These are phyloP conservation scores for Bryoerythrophyllum caledonicum DNA, from an alignment of 225 moss, liverwort and hornwort genomes.

Conservation along the genomic window DNA sequence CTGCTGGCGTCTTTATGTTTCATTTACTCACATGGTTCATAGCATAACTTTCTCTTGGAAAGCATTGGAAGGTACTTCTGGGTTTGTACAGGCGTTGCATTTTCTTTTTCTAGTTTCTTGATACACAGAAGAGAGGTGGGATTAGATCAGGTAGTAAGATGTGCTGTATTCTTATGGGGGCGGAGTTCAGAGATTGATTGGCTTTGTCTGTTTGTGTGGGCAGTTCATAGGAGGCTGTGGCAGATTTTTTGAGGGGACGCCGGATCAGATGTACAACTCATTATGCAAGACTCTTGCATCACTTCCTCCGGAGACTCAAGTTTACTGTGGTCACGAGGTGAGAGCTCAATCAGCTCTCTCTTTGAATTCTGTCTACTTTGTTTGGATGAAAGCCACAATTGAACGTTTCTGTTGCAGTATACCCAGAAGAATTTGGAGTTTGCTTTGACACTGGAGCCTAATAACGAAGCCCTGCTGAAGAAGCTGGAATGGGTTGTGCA, in stretches of 20 bases:
- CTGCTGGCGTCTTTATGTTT: background rate
- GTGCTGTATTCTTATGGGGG: background rate
- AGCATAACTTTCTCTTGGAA: background rate
- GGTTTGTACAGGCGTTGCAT: background rate
- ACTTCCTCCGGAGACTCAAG: slow-evolving; percentile 47
- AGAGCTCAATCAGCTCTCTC: background rate
- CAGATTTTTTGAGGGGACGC: slow-evolving; percentile 59
- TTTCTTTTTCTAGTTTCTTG: background rate
- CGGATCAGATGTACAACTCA: slow-evolving; percentile 60
- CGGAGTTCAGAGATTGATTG: slow-evolving; percentile 5
- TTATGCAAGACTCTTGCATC: slow-evolving; percentile 55
- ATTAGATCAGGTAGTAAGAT: background rate
- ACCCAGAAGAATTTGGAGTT: slow-evolving; percentile 56
- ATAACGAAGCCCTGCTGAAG: slow-evolving; percentile 43
- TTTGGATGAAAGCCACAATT: background rate
- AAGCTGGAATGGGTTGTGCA: slow-evolving; percentile 55
- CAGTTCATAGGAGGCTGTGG: slow-evolving; percentile 65
- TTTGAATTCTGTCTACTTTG: background rate
- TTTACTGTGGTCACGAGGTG: slow-evolving; percentile 57
- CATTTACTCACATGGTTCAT: background rate
- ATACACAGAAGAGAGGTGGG: background rate
- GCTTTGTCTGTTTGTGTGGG: slow-evolving; percentile 23
- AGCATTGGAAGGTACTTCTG: background rate
- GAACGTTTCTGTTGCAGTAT: slow-evolving; percentile 37
- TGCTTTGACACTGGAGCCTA: slow-evolving; percentile 51